Percentiles rank a stretch among this genome's conserved stretches.
These are phyloP conservation scores for Spiromastix sp. DNA, from an alignment of 2,329 filamentous ascomycete species.

Conservation along the genomic window DNA sequence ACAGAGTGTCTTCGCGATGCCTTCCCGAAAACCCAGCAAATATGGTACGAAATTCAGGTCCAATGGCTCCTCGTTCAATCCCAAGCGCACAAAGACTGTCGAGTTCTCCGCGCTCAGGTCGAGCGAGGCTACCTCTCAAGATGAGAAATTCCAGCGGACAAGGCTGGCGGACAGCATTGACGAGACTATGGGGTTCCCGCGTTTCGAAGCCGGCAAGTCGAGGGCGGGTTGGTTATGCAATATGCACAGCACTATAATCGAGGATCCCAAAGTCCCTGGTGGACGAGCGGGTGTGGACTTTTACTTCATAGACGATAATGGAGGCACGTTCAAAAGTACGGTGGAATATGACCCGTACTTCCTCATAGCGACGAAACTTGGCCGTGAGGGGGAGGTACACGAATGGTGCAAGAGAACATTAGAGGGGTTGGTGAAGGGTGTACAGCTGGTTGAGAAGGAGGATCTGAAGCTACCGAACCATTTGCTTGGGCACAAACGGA, in stretches of 20 bases:
- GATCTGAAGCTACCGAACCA: slow-evolving; percentile 94
- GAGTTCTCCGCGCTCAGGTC: slow-evolving; percentile 62
- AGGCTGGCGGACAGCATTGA: slow-evolving; percentile 81
- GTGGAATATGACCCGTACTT: slow-evolving; percentile 97
- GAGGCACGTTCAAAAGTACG: slow-evolving; percentile 88
- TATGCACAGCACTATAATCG: slow-evolving; percentile 76
- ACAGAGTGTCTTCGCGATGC: slow-evolving; percentile 34
- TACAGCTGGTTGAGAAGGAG: slow-evolving; percentile 77
- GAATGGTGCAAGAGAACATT: slow-evolving; percentile 78
- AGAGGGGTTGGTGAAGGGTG: slow-evolving; percentile 70
- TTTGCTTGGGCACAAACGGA: slow-evolving; percentile 77
- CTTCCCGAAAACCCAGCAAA: slow-evolving; percentile 45
- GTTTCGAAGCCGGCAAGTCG: slow-evolving; percentile 80
- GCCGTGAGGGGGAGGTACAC: slow-evolving; percentile 84
- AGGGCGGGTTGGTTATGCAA: slow-evolving; percentile 91
- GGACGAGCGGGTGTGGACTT: slow-evolving; percentile 88
- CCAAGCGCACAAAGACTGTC: slow-evolving; percentile 62
- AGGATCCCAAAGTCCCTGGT: slow-evolving; percentile 73
- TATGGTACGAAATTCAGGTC: slow-evolving; percentile 52
- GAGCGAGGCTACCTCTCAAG: slow-evolving; percentile 76
- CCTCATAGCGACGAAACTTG: slow-evolving; percentile 77
- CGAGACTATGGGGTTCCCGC: slow-evolving; percentile 85
- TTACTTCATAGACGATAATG: slow-evolving; percentile 89
- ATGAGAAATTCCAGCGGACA: slow-evolving; percentile 84
- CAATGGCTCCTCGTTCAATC: slow-evolving; percentile 31